phyloP scores from a whole-genome alignment of 179 eudicot genomes.

The Carnegiea gigantea region DNA sequence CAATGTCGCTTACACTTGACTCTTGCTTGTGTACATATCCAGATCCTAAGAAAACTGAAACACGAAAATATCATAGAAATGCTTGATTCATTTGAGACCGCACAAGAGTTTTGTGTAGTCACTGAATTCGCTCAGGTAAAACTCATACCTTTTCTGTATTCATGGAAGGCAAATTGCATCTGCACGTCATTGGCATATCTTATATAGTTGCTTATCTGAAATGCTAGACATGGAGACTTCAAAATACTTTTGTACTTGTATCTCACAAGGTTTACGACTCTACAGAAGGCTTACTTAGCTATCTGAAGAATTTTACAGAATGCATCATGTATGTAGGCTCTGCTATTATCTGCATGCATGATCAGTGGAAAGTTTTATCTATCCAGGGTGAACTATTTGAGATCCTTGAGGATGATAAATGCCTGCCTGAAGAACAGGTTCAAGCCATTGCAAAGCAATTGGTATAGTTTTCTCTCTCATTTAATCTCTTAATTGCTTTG shows the following conservation, averaged over 20 bases:
- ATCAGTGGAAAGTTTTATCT: background rate
- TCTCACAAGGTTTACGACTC: background rate
- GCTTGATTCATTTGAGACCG: slow-evolving; percentile 96
- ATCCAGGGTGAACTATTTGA: slow-evolving; percentile 92
- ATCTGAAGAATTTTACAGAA: background rate
- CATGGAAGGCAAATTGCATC: background rate
- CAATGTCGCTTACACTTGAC: background rate
- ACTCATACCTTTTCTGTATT: background rate
- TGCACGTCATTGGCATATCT: too few relatives aligned
- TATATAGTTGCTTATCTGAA: too few relatives aligned
- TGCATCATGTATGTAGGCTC: background rate
- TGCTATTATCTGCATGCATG: background rate
- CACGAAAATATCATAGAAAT: slow-evolving; percentile 95
- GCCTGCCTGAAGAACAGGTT: slow-evolving; percentile 96
- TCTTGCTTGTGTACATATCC: slow-evolving; percentile 26
- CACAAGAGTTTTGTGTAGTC: slow-evolving; percentile 93
- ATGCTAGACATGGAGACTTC: background rate
- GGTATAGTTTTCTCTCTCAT: slow-evolving; percentile 43
- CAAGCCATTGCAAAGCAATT: slow-evolving; percentile 97
- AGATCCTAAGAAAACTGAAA: slow-evolving; percentile 93
- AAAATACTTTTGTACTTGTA: background rate
- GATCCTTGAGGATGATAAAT: slow-evolving; percentile 95
- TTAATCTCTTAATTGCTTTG: background rate
- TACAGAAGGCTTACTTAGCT: background rate
- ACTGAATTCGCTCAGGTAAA: slow-evolving; percentile 96